Conservation (phyloP, 2,329 filamentous ascomycete species). For the Neonectria punicea region DNA sequence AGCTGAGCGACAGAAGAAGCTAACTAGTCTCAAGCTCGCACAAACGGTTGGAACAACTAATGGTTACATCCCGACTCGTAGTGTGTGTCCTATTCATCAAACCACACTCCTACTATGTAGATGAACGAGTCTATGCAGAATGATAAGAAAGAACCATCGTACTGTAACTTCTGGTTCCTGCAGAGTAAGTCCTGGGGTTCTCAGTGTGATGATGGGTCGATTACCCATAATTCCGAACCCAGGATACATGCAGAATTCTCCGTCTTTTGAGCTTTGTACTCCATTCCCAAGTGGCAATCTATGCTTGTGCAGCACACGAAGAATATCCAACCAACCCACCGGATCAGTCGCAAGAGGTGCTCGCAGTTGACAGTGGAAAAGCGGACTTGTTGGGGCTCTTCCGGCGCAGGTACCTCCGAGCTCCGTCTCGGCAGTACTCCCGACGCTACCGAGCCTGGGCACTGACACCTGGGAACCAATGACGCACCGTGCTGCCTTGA, state of each 20-base stretch:
- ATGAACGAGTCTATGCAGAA: not conserved
- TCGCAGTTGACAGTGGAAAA: not conserved
- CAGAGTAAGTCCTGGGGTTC: not conserved
- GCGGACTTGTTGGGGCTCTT: not conserved
- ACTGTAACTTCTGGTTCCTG: not conserved
- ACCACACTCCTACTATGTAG: not conserved
- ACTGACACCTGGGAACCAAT: constrained; percentile 31
- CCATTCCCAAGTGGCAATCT: not conserved
- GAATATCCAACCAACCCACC: not conserved
- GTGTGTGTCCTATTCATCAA: not conserved
- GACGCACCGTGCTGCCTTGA: constrained; percentile 35
- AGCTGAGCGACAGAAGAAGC: too few relatives aligned
- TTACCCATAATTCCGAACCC: constrained; percentile 20
- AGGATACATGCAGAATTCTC: constrained; percentile 17
- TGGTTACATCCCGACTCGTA: too few relatives aligned
- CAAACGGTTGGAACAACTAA: too few relatives aligned
- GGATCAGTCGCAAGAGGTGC: not conserved
- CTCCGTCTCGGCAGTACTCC: constrained; percentile 1
- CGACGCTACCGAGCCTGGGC: constrained; percentile 20
- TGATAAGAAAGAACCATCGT: not conserved
- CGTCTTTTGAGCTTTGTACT: constrained; percentile 2
- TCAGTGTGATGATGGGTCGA: constrained; percentile 11
- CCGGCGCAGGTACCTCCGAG: constrained; percentile 3
- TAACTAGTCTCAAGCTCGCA: too few relatives aligned
- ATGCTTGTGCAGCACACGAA: not conserved